A percentile compares a stretch with the other conserved stretches of the same genome.
These are phyloP conservation scores for Chara braunii DNA, from an alignment of 139 green algal species.

Conservation along the genomic window DNA sequence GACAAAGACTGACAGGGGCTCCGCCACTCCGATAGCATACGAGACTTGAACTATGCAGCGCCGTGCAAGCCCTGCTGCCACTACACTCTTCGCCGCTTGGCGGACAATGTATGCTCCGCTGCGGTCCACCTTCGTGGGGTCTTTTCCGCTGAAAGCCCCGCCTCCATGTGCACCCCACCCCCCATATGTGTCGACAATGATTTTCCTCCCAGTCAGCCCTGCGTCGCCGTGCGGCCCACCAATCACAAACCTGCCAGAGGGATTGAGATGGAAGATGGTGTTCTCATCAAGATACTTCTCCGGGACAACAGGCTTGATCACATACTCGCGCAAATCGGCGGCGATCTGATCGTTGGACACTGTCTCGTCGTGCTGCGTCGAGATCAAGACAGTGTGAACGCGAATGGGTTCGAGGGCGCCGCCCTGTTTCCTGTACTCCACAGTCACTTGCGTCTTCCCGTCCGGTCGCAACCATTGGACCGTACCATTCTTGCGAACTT, in stretches of 20 bases:
- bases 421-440: conserved; percentile 88
- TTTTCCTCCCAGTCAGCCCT: conserved; percentile 95
- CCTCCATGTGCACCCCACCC: conserved; percentile 96
- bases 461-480: conserved; percentile 81
- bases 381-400: conserved; percentile 99
- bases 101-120: conserved; percentile 94
- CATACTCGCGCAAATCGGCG: conserved; percentile 90
- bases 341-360: conserved; percentile 95
- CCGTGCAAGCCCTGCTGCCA: conserved; percentile 77
- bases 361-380: conserved; percentile 74
- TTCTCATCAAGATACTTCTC: conserved; percentile 97
- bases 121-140: conserved; percentile 73
- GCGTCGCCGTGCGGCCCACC: conserved; percentile 94
- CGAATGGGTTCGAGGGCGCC: conserved; percentile 81
- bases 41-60: conserved; percentile 71
- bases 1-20: conserved; percentile 93
- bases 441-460: conserved; percentile 96
- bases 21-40: conserved; percentile 92
- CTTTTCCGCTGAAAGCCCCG: conserved; percentile 82
- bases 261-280: conserved; percentile 99
- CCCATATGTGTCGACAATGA: conserved; percentile 99
- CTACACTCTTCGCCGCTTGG: conserved; percentile 94
- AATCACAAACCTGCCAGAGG: conserved; percentile 93
- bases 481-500: conserved; percentile 64
- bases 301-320: conserved; percentile 98